Conservation (phyloP, 2,329 filamentous ascomycete genomes). For the Botrytis paeoniae region DNA sequence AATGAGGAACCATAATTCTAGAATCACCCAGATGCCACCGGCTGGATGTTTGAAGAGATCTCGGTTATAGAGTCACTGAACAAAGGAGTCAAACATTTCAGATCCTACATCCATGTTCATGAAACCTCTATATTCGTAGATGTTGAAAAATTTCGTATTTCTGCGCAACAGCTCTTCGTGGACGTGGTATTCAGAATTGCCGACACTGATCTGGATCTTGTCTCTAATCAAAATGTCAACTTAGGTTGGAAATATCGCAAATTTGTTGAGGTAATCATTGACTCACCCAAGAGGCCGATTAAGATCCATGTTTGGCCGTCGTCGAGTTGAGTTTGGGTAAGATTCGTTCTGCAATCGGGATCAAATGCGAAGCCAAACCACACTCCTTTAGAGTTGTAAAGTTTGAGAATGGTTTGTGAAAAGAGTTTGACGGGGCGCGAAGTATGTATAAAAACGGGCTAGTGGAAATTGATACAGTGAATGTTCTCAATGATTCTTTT, state of each 20-base stretch:
- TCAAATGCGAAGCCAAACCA: not conserved
- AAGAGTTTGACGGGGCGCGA: not conserved
- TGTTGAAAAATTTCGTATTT: not conserved
- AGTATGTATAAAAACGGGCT: not conserved
- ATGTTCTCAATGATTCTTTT: not conserved
- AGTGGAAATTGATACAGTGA: not conserved
- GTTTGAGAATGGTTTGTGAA: not conserved
- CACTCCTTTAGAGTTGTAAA: not conserved
- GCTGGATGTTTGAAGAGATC: not conserved
- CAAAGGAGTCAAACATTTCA: not conserved
- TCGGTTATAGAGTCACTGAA: not conserved
- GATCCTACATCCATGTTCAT: not conserved
- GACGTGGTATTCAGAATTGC: not conserved
- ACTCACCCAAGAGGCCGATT: not conserved
- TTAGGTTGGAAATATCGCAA: too few species aligned
- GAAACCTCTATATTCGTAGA: fast-evolving
- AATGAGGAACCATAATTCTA: conserved; percentile 1
- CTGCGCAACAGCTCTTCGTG: not conserved
- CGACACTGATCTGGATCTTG: not conserved
- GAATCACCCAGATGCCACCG: not conserved
- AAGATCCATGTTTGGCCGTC: not conserved
- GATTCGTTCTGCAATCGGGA: not conserved
- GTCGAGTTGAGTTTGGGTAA: not conserved
- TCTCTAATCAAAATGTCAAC: not conserved
- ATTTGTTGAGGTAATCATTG: not conserved